These are phyloP conservation scores for Mentha longifolia DNA, from an alignment of 257 asterid species.

Conservation along the genomic window DNA sequence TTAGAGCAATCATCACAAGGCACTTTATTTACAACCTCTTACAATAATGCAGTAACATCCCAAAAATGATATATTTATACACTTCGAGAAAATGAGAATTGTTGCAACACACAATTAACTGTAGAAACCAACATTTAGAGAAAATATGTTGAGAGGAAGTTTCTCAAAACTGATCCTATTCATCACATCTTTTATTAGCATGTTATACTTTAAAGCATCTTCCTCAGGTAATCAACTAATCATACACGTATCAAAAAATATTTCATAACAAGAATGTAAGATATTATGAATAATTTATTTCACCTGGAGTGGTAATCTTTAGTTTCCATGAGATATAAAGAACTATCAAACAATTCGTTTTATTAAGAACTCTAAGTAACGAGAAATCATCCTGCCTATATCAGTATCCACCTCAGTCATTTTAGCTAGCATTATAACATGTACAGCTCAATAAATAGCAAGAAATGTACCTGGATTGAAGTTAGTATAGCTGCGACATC, in stretches of 20 bases:
- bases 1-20: not conserved
- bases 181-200: not conserved
- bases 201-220: not conserved
- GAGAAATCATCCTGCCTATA: too few species aligned
- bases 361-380: not conserved
- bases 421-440: conserved; percentile 2
- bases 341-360: not conserved
- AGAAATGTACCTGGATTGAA: conserved; percentile 80
- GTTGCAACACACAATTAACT: not conserved
- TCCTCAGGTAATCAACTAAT: not conserved
- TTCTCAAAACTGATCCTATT: not conserved
- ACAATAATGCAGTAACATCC: not conserved
- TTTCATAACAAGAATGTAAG: not conserved
- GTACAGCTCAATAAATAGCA: not conserved
- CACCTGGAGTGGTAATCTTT: not conserved
- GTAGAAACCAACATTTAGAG: not conserved
- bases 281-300: not conserved
- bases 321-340: not conserved
- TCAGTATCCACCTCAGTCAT: conserved; percentile 9
- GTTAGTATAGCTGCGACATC: conserved; percentile 95
- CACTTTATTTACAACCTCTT: not conserved
- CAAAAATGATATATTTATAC: not conserved
- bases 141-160: not conserved
- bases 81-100: not conserved
- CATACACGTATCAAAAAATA: not conserved